Percentiles rank a stretch among this genome's conserved stretches.
Conservation (phyloP, 208 protist species). For the Acanthamoeba castellanii region DNA sequence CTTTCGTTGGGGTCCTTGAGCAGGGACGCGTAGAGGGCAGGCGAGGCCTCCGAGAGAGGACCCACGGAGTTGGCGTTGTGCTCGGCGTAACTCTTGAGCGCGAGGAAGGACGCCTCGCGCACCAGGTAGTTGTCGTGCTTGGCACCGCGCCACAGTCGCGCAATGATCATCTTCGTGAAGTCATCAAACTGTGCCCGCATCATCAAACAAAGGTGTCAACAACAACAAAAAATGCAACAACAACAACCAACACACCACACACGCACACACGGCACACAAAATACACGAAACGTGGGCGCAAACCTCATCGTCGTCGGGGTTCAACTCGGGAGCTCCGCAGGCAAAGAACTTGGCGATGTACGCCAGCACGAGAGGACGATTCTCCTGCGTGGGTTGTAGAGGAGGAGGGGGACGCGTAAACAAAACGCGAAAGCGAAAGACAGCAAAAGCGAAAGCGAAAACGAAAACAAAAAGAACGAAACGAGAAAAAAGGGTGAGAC, state of each 20-base stretch:
- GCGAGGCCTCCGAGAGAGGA: constrained; percentile 8
- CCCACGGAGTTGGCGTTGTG: constrained; percentile 40
- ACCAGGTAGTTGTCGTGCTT: constrained; percentile 30
- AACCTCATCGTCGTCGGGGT: constrained; percentile 24
- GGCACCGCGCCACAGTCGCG: constrained; percentile 19
- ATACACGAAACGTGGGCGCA: background rate
- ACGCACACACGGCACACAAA: no score
- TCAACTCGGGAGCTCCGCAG: constrained; percentile 43
- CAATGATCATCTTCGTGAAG: constrained; percentile 62
- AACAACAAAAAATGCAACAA: background rate
- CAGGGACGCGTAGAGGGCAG: constrained; percentile 4
- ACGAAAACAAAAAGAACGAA: background rate
- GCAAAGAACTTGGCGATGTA: constrained; percentile 42
- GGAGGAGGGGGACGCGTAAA: background rate
- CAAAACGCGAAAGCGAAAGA: no score
- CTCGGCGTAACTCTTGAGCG: constrained; percentile 36
- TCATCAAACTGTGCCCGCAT: constrained; percentile 54
- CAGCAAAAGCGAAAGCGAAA: background rate
- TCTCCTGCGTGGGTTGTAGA: background rate
- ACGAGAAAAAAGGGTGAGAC: background rate
- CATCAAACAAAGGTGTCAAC: no score
- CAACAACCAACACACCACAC: background rate
- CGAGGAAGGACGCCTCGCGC: constrained; percentile 60
- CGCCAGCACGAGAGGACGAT: constrained; percentile 31
- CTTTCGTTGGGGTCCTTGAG: constrained; percentile 10